A percentile compares a stretch with the other conserved stretches of the same genome.
Evolutionary conservation across 768 basidiomycete species (phyloP).

Genomic region (Fistulinella prunicolor): DNA sequence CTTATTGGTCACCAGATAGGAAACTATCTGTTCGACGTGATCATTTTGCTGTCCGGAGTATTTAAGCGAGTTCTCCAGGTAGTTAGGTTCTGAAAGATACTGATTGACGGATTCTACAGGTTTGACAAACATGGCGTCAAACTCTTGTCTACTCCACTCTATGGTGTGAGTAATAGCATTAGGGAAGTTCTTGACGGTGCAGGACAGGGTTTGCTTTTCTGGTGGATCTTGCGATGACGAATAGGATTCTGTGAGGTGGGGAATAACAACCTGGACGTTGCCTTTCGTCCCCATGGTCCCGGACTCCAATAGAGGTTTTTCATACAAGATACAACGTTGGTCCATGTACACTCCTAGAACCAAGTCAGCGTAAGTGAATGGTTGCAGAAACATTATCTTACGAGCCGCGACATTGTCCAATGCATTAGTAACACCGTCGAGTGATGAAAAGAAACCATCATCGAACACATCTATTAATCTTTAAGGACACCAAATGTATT

Average conservation of each 20-base stretch:
- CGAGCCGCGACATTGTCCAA: conserved; percentile 96
- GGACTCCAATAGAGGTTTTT: conserved; percentile 94
- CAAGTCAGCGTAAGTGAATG: background rate
- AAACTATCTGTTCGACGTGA: conserved; percentile 83
- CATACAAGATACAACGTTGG: conserved; percentile 93
- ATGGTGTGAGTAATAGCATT: conserved; percentile 98
- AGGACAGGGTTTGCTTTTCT: conserved; percentile 94
- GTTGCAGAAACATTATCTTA: conserved; percentile 37
- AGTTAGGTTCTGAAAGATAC: conserved; percentile 96
- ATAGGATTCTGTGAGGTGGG: conserved; percentile 94
- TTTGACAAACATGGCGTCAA: conserved; percentile 91
- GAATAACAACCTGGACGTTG: conserved; percentile 93
- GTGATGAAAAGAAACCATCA: conserved; percentile 78
- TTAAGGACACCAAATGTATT: conserved; percentile 11
- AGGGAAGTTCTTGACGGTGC: conserved; percentile 99
- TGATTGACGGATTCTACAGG: conserved; percentile 92
- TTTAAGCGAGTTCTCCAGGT: conserved; percentile 85
- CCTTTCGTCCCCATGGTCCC: conserved; percentile 98
- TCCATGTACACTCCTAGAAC: conserved; percentile 94
- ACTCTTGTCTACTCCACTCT: conserved; percentile 95
- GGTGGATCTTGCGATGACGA: conserved; percentile 98
- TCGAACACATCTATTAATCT: conserved; percentile 69
- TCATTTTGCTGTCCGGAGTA: conserved; percentile 90
- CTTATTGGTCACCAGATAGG: conserved; percentile 87
- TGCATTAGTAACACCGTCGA: conserved; percentile 97